Conservation (phyloP, 192 early-diverging fungal genomes). For the Gigaspora rosea region DNA sequence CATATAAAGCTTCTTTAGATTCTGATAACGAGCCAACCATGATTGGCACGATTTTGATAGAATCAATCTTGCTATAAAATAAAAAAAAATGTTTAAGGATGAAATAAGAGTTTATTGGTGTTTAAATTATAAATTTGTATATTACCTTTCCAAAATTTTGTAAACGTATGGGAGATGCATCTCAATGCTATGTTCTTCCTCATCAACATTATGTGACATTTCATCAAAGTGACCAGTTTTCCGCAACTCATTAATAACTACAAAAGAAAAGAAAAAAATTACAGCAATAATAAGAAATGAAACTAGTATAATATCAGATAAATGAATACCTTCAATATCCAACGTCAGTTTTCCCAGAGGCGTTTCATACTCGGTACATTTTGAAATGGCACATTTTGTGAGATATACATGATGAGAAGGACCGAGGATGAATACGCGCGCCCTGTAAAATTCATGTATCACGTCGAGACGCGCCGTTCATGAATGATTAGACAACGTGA, state of each 20-base stretch:
- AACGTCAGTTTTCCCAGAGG: constrained; percentile 83
- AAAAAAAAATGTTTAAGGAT: not conserved
- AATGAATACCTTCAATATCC: constrained; percentile 59
- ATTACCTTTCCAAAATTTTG: constrained; percentile 75
- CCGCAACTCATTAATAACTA: constrained; percentile 63
- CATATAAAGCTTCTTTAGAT: constrained; percentile 66
- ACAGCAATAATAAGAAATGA: not conserved
- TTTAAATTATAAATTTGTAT: not conserved
- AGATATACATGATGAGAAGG: constrained; percentile 92
- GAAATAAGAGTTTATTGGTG: not conserved
- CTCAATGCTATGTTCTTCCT: constrained; percentile 96
- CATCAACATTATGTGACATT: constrained; percentile 74
- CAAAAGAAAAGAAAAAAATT: constrained; percentile 19
- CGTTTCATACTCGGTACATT: constrained; percentile 74
- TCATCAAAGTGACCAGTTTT: constrained; percentile 64
- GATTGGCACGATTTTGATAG: constrained; percentile 83
- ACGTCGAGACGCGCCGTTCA: not conserved
- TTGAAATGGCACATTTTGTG: constrained; percentile 75
- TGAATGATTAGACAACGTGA: not conserved
- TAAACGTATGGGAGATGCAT: constrained; percentile 94
- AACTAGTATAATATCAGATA: not conserved
- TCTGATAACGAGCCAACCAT: constrained; percentile 77
- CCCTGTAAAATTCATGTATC: constrained; percentile 36
- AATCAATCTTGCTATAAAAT: constrained; percentile 46
- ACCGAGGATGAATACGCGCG: constrained; percentile 89